Evolutionary conservation across 441 rosid species (phyloP), one percentile per base, ranked within the genome.

Genomic region (Populus hybrid): DNA sequence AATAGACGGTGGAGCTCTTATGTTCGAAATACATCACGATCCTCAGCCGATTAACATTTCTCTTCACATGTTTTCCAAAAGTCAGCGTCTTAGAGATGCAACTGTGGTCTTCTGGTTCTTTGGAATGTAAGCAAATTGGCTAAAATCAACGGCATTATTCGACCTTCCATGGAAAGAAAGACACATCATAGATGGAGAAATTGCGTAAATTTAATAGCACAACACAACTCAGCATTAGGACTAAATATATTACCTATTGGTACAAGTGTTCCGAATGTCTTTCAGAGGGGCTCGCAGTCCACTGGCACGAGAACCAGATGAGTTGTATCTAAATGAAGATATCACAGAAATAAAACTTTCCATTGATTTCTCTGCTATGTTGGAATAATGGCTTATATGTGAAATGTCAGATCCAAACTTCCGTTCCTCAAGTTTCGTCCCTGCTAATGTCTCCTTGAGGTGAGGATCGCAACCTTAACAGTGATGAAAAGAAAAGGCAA

Each of bases 201-300:
- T 61, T 72, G 59, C 68, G 50, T 6, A 73, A 40, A 77, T 33
- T 14, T 59, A 66, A 16, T 14, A 23, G 7, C 23, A 67, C 24
- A 71, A 45, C 50, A 29, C 53, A 71, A 9, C 1, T 45, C 26
- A 24, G 56, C 76, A 69, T 29, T 21, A 70, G 73, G 73, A 50
- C 40, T 21, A 18, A 40, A 72, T 26, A 53, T 72, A 74, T 81
- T 83, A 93, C 98, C 96, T 84, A 61, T 77, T 83, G 69, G 76
- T 82, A 78, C 79, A 74, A 69, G 87, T 82, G 76, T 85, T 93
- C 75, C 67, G 84, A 76, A 93, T 76, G 76, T 93, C 93, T 84
- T 85, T 96, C 14, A 94, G 72, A 80, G 98, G 99, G 38, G 98
- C 93, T 64, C 92, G 93, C 9, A 96, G 97, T 82, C 97, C 97